Evolutionary conservation across 192 early-diverging fungal genomes (phyloP).

Genomic region (Paraglomus occultum): DNA sequence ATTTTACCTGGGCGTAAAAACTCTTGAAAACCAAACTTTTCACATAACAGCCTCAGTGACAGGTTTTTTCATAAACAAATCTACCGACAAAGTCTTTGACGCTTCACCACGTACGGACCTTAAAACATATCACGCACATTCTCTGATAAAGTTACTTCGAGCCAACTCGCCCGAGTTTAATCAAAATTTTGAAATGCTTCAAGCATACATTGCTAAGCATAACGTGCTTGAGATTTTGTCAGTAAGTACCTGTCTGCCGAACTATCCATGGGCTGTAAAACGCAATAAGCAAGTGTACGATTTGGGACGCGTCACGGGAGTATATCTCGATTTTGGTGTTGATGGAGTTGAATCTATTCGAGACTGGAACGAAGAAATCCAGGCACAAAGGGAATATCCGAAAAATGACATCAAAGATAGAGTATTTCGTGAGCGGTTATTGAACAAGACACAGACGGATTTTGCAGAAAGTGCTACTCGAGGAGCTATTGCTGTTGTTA

Average conservation of each 20-base stretch:
- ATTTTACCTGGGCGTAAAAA: conserved; percentile 83
- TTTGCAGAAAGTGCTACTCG: conserved; percentile 89
- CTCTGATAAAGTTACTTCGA: conserved; percentile 65
- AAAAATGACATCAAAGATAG: conserved; percentile 72
- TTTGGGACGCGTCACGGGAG: conserved; percentile 62
- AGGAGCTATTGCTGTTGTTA: conserved; percentile 81
- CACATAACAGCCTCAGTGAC: conserved; percentile 82
- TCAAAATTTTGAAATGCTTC: conserved; percentile 63
- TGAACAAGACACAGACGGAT: conserved; percentile 84
- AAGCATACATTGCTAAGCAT: conserved; percentile 58
- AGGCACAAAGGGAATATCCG: conserved; percentile 84
- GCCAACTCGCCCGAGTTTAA: conserved; percentile 70
- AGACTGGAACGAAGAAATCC: conserved; percentile 98
- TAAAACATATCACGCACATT: conserved; percentile 53
- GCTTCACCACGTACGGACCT: conserved; percentile 47
- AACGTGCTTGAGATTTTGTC: conserved; percentile 81
- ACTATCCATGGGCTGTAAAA: conserved; percentile 83
- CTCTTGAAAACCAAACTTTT: conserved; percentile 77
- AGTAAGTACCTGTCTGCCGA: conserved; percentile 60
- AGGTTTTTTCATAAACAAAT: conserved; percentile 89
- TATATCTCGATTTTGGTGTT: conserved; percentile 55
- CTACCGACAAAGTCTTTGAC: conserved; percentile 68
- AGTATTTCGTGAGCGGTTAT: conserved; percentile 78
- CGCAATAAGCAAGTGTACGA: conserved; percentile 55
- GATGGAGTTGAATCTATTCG: conserved; percentile 68